phyloP scores from a whole-genome alignment of 768 basidiomycete genomes.

The Ramaria sp. region DNA sequence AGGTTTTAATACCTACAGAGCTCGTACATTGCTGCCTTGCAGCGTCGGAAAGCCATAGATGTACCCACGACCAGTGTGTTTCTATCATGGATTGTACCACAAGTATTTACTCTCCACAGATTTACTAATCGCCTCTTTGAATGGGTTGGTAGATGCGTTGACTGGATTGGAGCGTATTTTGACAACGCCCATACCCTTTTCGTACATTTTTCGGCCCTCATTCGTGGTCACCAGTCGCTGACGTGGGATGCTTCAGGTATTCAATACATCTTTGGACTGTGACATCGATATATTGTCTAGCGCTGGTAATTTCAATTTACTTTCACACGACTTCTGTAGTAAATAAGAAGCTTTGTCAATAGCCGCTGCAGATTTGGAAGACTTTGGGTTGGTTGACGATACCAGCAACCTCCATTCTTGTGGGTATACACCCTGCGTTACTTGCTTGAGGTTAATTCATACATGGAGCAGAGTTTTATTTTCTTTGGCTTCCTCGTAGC shows the following conservation, averaged over 20 bases:
- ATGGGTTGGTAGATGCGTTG: slow-evolving; percentile 50
- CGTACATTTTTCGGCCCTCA: slow-evolving; percentile 28
- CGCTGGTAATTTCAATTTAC: slow-evolving; percentile 33
- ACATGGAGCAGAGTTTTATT: slow-evolving; percentile 39
- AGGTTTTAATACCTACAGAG: slow-evolving; percentile 32
- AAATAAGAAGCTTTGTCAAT: slow-evolving; percentile 8
- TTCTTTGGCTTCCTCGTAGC: slow-evolving; percentile 69
- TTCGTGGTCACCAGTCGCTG: neutral
- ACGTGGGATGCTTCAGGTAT: slow-evolving; percentile 30
- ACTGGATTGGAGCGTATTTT: slow-evolving; percentile 65
- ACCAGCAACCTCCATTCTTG: slow-evolving; percentile 44
- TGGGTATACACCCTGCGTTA: slow-evolving; percentile 19
- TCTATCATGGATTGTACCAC: neutral
- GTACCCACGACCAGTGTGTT: slow-evolving; percentile 50
- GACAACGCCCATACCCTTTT: slow-evolving; percentile 70
- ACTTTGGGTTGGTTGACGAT: slow-evolving; percentile 53
- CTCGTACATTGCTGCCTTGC: slow-evolving; percentile 54
- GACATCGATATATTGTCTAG: slow-evolving; percentile 47
- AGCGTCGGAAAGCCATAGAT: slow-evolving; percentile 44
- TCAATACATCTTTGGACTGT: slow-evolving; percentile 61
- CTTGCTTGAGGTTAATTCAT: neutral
- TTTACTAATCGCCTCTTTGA: slow-evolving; percentile 34
- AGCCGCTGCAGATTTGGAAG: slow-evolving; percentile 59
- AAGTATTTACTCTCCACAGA: slow-evolving; percentile 23
- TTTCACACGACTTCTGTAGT: neutral